Evolutionary conservation across 2,329 filamentous ascomycete species (phyloP).

Genomic region (Penicillium sp.): DNA sequence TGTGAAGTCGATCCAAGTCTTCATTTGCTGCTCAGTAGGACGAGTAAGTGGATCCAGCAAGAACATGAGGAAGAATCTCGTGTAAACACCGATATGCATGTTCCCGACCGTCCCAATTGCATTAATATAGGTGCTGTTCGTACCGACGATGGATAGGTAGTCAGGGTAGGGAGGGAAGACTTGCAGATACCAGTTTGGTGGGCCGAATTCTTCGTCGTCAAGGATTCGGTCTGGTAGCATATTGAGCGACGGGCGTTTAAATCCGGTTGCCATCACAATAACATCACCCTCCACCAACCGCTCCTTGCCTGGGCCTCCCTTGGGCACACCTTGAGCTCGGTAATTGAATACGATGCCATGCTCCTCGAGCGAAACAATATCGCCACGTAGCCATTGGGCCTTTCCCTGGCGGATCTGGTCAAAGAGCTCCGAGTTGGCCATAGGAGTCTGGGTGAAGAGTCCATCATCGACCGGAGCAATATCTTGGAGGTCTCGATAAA

Average conservation of each 20-base stretch:
- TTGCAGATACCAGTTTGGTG: conserved; percentile 87
- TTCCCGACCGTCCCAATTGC: conserved; percentile 82
- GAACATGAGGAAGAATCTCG: conserved; percentile 82
- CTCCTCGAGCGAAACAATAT: conserved; percentile 67
- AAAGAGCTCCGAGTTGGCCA: conserved; percentile 82
- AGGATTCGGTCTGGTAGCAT: conserved; percentile 72
- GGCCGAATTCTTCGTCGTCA: conserved; percentile 64
- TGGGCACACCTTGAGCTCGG: conserved; percentile 69
- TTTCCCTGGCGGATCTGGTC: conserved; percentile 69
- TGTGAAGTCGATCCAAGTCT: conserved; percentile 84
- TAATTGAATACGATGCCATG: conserved; percentile 70
- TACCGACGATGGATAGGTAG: conserved; percentile 72
- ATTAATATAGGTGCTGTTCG: conserved; percentile 80
- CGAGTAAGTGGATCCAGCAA: conserved; percentile 74
- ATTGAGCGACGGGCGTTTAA: conserved; percentile 68
- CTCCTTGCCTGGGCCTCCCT: conserved; percentile 70
- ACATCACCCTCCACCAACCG: conserved; percentile 71
- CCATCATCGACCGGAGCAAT: conserved; percentile 66
- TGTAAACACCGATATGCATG: conserved; percentile 90
- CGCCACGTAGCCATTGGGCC: conserved; percentile 78
- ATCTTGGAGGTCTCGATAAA: conserved; percentile 78
- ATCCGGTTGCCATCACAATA: conserved; percentile 81
- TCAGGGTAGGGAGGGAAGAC: conserved; percentile 68
- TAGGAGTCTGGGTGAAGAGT: conserved; percentile 80
- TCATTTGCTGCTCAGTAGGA: conserved; percentile 73